These are phyloP conservation scores for Diaporthe ampelina DNA, from an alignment of 2,329 filamentous ascomycete genomes.

Conservation along the genomic window DNA sequence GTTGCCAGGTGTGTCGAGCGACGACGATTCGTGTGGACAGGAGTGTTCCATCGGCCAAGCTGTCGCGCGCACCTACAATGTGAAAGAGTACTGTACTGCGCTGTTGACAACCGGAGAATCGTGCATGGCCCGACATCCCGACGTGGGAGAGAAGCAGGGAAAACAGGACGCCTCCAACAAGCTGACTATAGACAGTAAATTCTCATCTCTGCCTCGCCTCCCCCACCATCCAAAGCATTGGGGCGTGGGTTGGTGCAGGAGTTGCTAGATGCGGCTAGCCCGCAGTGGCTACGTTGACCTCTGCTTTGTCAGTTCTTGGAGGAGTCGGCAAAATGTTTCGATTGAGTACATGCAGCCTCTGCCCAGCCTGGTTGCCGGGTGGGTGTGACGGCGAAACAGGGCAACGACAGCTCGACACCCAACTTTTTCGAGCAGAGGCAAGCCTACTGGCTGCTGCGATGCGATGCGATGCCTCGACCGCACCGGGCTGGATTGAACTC, in stretches of 20 bases:
- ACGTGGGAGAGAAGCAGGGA: background rate
- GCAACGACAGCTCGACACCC: background rate
- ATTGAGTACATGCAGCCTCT: constrained; percentile 7
- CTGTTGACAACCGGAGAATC: background rate
- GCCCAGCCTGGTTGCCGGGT: constrained; percentile 5
- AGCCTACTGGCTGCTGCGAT: background rate
- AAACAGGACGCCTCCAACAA: background rate
- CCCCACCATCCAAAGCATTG: constrained; percentile 5
- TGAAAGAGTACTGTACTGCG: background rate
- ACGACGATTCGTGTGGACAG: constrained; percentile 39
- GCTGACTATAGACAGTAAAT: background rate
- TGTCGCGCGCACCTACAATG: background rate
- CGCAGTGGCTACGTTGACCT: constrained; percentile 3
- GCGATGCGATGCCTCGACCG: constrained; percentile 14
- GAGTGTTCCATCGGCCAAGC: constrained; percentile 34
- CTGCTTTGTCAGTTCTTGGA: constrained; percentile 22
- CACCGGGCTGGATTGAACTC: constrained; percentile 1
- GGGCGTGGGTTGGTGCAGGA: constrained; percentile 6
- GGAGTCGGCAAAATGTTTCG: constrained; percentile 12
- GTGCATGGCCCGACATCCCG: background rate
- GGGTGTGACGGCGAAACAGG: constrained; percentile 20
- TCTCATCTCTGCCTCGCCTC: constrained; percentile 1
- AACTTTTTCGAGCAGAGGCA: background rate
- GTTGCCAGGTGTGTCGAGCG: constrained; percentile 30
- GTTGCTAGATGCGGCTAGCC: constrained; percentile 13